Percentiles rank a stretch among this genome's conserved stretches.
Conservation (phyloP, 108 stramenopile genomes). For the Pseudonitzschia pungens region DNA sequence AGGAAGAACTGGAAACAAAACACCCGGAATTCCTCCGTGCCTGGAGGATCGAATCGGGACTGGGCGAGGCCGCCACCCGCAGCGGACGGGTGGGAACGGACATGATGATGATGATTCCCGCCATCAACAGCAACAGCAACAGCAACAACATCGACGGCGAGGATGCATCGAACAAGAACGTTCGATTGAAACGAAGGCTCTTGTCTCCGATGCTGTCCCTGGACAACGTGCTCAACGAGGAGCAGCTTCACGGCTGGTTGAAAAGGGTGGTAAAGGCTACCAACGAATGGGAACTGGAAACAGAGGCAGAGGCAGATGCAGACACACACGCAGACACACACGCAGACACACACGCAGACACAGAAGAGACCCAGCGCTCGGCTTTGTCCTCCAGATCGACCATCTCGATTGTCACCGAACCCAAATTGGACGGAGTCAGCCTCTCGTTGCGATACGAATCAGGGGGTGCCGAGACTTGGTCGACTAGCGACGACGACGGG, state of each 20-base stretch:
- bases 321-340: constrained; percentile 8
- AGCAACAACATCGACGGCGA: too few species aligned
- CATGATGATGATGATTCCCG: constrained; percentile 3
- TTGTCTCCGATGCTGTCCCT: constrained; percentile 71
- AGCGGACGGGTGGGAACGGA: constrained; percentile 75
- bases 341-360: constrained; percentile 11
- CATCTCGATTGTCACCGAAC: constrained; percentile 79
- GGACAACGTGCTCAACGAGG: constrained; percentile 70
- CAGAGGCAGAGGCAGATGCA: background rate
- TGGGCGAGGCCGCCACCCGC: constrained; percentile 63
- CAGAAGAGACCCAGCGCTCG: background rate
- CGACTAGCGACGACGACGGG: background rate
- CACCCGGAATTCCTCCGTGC: constrained; percentile 58
- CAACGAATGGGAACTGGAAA: background rate
- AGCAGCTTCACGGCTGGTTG: constrained; percentile 62
- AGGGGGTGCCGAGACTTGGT: background rate
- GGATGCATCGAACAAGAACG: background rate
- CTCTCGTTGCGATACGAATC: constrained; percentile 77
- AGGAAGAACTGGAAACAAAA: constrained; percentile 53
- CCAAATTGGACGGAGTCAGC: constrained; percentile 93
- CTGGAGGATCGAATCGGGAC: constrained; percentile 57
- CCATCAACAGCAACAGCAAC: too few species aligned
- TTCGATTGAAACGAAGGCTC: constrained; percentile 57
- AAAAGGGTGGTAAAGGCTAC: constrained; percentile 53
- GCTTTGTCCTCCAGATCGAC: background rate